phyloP scores from a whole-genome alignment of 2,329 filamentous ascomycete species.

The Myotisia sp. region DNA sequence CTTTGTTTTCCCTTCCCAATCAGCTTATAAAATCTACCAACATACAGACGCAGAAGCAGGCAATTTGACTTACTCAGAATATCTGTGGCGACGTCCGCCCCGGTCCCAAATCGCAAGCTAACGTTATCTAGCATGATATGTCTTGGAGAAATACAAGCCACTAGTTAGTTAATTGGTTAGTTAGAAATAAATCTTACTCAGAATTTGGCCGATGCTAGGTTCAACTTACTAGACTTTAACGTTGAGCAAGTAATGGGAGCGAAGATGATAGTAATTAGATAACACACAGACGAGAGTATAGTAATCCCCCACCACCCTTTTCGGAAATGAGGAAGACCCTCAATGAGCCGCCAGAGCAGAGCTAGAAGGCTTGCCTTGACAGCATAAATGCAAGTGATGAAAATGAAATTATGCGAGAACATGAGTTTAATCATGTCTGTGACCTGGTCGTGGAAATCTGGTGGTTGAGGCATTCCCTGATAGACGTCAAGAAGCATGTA shows the following conservation, averaged over 20 bases:
- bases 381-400: conserved; percentile 5
- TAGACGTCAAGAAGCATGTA: conserved; percentile 3
- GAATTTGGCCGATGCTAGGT: no score
- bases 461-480: background rate
- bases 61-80: conserved; percentile 6
- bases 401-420: conserved; percentile 6
- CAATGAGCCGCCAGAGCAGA: conserved; percentile 8
- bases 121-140: conserved; percentile 7
- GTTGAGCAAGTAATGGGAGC: conserved; percentile 6
- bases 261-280: conserved; percentile 2
- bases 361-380: conserved; percentile 9
- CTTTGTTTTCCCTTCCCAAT: background rate
- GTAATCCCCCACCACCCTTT: conserved; percentile 6
- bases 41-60: background rate
- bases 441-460: background rate
- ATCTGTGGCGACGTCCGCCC: conserved; percentile 9
- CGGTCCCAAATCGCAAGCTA: conserved; percentile 7
- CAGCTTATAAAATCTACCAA: background rate
- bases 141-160: conserved; percentile 4
- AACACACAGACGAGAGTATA: background rate
- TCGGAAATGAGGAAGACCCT: conserved; percentile 4
- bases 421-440: background rate
- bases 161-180: conserved; percentile 2
- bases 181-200: no score
- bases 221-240: conserved; percentile 6